phyloP scores from a whole-genome alignment of 441 rosid genomes.

The Oxalis stricta region DNA sequence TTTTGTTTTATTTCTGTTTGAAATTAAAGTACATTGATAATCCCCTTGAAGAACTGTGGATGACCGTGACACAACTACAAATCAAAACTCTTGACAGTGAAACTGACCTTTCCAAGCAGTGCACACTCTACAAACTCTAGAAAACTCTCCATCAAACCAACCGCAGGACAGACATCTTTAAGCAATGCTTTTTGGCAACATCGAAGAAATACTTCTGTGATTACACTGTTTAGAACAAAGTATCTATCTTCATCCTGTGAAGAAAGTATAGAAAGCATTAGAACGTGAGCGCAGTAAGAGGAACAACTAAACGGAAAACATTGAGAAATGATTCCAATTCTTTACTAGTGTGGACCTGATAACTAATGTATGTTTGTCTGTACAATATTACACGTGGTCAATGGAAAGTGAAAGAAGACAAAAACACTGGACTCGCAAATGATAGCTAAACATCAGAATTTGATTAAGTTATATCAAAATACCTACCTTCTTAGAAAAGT shows the following conservation, averaged over 20 bases:
- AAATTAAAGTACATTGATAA: too few species aligned
- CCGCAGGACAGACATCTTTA: conserved; percentile 43
- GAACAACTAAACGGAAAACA: not conserved
- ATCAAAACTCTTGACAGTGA: not conserved
- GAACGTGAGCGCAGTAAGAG: conserved; percentile 1
- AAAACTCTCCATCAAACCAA: conserved; percentile 33
- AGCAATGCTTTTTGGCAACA: too few species aligned
- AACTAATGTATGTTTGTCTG: too few species aligned
- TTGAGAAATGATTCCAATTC: not conserved
- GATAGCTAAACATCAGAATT: not conserved
- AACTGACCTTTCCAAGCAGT: conserved; percentile 59
- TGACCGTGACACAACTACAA: not conserved
- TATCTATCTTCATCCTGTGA: conserved; percentile 59
- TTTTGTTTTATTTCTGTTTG: not conserved
- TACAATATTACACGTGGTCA: too few species aligned
- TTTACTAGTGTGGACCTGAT: not conserved
- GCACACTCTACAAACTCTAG: conserved; percentile 51
- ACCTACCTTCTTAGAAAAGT: conserved; percentile 47
- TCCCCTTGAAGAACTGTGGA: not conserved
- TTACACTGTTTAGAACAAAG: conserved; percentile 46
- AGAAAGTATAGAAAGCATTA: conserved; percentile 10
- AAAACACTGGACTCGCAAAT: not conserved
- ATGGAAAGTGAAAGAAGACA: not conserved
- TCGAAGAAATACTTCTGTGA: conserved; percentile 62
- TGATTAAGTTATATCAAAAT: conserved; percentile 1